Evolutionary conservation across 1,284 basidiomycete genomes (phyloP).

Genomic region (Schizophyllum commune): DNA sequence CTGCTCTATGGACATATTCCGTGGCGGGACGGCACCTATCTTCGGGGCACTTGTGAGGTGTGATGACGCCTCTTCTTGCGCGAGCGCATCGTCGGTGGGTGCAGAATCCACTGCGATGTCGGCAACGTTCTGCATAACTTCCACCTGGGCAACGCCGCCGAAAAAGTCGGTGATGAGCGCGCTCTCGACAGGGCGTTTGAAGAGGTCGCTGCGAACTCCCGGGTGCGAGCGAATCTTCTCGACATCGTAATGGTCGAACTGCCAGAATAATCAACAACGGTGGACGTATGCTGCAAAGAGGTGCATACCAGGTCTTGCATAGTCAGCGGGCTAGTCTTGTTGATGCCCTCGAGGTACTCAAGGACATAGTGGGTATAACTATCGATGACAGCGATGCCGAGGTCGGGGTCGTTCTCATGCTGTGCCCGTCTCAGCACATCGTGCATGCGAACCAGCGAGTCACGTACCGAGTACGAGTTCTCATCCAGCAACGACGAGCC

Average conservation of each 20-base stretch:
- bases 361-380: slow-evolving; percentile 91
- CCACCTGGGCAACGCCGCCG: slow-evolving; percentile 84
- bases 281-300: background rate
- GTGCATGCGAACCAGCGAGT: background rate
- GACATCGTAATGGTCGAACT: slow-evolving; percentile 81
- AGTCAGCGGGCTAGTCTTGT: slow-evolving; percentile 80
- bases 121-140: slow-evolving; percentile 31
- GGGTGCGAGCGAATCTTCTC: slow-evolving; percentile 76
- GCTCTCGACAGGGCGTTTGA: slow-evolving; percentile 57
- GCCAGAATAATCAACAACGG: slow-evolving; percentile 4
- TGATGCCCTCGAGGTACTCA: slow-evolving; percentile 86
- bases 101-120: slow-evolving; percentile 8
- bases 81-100: slow-evolving; percentile 1
- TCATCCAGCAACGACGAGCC: slow-evolving; percentile 86
- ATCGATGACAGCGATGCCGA: slow-evolving; percentile 95
- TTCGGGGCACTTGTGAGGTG: background rate
- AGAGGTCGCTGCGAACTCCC: slow-evolving; percentile 83
- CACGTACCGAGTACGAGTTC: slow-evolving; percentile 86
- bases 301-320: slow-evolving; percentile 77
- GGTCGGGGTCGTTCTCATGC: slow-evolving; percentile 89
- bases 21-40: background rate
- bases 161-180: slow-evolving; percentile 93
- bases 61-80: background rate
- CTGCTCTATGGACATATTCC: background rate
- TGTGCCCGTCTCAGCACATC: slow-evolving; percentile 21